Conservation (phyloP, 2,329 filamentous ascomycete genomes). For the Penicillium sp. region DNA sequence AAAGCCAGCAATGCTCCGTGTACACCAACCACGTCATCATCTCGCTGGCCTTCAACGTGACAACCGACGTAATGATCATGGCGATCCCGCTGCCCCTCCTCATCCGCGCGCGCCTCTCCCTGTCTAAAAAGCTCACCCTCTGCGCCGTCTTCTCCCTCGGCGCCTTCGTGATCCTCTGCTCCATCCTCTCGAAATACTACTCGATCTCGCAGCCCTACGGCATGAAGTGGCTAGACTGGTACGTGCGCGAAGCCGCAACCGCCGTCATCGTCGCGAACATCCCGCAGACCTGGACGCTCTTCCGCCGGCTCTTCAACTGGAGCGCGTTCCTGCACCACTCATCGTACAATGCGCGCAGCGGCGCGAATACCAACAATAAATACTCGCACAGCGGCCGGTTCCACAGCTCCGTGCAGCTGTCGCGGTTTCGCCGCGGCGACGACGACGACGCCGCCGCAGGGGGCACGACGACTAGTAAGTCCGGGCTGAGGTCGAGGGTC, state of each 20-base stretch:
- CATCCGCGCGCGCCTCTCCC: conserved; percentile 45
- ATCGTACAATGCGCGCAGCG: conserved; percentile 16
- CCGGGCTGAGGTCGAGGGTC: conserved; percentile 11
- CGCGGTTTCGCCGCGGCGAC: conserved; percentile 16
- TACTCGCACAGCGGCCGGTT: conserved; percentile 10
- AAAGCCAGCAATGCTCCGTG: conserved; percentile 50
- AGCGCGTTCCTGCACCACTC: conserved; percentile 34
- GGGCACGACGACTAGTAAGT: conserved; percentile 3
- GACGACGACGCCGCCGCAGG: neutral
- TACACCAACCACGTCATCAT: conserved; percentile 56
- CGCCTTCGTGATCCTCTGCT: conserved; percentile 60
- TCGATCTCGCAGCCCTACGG: conserved; percentile 63
- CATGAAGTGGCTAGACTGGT: conserved; percentile 63
- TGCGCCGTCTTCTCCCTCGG: conserved; percentile 63
- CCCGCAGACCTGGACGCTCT: conserved; percentile 63
- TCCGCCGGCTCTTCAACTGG: conserved; percentile 53
- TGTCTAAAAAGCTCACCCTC: conserved; percentile 58
- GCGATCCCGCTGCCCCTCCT: conserved; percentile 54
- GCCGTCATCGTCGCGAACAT: conserved; percentile 65
- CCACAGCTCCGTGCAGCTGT: conserved; percentile 20
- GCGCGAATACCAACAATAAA: conserved; percentile 2
- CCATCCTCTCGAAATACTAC: conserved; percentile 66
- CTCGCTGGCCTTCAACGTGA: conserved; percentile 54
- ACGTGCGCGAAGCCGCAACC: conserved; percentile 63
- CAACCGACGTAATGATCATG: conserved; percentile 52